Evolutionary conservation across 1,139 yeast genomes (phyloP), one percentile per base, ranked within the genome.

Genomic region (Taphrina wiesneri): DNA sequence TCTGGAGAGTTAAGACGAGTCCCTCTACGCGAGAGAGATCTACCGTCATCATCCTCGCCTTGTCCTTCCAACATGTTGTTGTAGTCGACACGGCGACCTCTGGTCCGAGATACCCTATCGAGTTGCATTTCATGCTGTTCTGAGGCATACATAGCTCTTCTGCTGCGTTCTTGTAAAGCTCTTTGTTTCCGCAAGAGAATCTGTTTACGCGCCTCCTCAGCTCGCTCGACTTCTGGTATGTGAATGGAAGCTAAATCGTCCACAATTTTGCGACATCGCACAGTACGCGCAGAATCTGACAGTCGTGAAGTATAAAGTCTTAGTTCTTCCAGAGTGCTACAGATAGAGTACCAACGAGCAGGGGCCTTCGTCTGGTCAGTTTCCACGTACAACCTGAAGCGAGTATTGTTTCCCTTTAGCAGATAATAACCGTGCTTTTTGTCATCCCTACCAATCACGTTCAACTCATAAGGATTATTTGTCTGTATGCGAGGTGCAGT

Each of bases 51-150:
- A 69, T 74, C 70, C 66, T 74, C 67, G 39, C 69, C 71, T 19
- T 68, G 69, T 26, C 68, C 68, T 30, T 54, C 56, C 3, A 68
- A 53, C 51, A 52, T 59, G 30, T 72, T 70, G 65, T 62, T 59
- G 56, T 78, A 78, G 64, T 77, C 75, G 45, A 78, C 73, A n/a
- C 75, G 70, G 43, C 71, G 73, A 2, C 78, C 76, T 3, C 80
- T 70, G 0, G 80, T 76, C 17, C 80, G 73, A 17, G 77, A 75
- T 4, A 26, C 17, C 72, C 68, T 66, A 75, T 75, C n/a, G 70
- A 67, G 17, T 77, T 77, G 52, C 73, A 76, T n/a, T 74, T 75
- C 15, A 66, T 66, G 9, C 74, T 71, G 17, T 70, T 71, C 63
- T 64, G 65, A 11, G 46, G 59, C 43, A 61, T 61, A n/a, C 66